Evolutionary conservation across 1,284 basidiomycete species (phyloP).

Genomic region (Megacollybia platyphylla): DNA sequence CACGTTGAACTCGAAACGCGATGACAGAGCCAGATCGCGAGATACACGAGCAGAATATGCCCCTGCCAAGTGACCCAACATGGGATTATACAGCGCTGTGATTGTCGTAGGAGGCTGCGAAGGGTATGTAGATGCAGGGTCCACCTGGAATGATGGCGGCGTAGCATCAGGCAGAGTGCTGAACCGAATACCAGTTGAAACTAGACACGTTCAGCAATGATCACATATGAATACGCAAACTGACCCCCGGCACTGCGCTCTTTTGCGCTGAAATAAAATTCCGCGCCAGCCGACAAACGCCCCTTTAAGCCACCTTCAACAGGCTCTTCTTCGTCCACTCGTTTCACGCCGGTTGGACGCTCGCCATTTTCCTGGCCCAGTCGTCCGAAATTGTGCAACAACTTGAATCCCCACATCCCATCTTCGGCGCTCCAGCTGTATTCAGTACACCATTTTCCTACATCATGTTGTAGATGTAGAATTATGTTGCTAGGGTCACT

Average conservation of each 20-base stretch:
- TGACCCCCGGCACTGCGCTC: slow-evolving; percentile 87
- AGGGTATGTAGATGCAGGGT: slow-evolving; percentile 19
- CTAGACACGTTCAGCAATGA: slow-evolving; percentile 22
- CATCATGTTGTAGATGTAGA: slow-evolving; percentile 84
- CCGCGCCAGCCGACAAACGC: slow-evolving; percentile 84
- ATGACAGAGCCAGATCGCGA: slow-evolving; percentile 77
- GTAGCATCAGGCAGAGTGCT: slow-evolving; percentile 77
- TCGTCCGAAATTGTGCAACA: slow-evolving; percentile 93
- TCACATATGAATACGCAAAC: slow-evolving; percentile 14
- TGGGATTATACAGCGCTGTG: slow-evolving; percentile 90
- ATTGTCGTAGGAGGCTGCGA: slow-evolving; percentile 85
- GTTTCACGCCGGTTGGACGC: slow-evolving; percentile 28
- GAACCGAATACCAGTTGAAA: slow-evolving; percentile 89
- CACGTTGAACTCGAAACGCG: slow-evolving; percentile 93
- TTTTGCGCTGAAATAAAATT: slow-evolving; percentile 88
- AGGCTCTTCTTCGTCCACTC: slow-evolving; percentile 83
- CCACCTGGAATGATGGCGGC: slow-evolving; percentile 45
- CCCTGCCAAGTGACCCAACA: slow-evolving; percentile 88
- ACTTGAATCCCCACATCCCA: slow-evolving; percentile 80
- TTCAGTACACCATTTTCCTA: slow-evolving; percentile 87
- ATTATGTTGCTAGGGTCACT: slow-evolving; percentile 64
- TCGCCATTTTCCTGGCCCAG: slow-evolving; percentile 12
- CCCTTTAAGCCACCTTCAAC: slow-evolving; percentile 85
- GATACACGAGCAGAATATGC: slow-evolving; percentile 88
- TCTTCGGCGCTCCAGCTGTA: slow-evolving; percentile 94